Conservation (phyloP, 169 alveolate species). For the Plasmodium berghei region DNA sequence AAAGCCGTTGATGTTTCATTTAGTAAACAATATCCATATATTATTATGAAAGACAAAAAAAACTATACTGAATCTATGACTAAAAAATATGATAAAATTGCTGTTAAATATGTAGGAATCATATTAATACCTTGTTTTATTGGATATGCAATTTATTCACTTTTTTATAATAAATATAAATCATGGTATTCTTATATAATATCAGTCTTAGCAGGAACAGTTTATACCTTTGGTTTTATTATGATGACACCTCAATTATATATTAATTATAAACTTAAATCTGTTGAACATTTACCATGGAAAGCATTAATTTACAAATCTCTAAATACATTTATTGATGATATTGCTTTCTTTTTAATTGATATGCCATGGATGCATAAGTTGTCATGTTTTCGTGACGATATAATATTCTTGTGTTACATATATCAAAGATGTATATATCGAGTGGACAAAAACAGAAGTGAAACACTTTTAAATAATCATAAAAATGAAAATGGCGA, state of each 20-base stretch:
- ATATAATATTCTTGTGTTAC: slow-evolving; percentile 96
- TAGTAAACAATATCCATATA: slow-evolving; percentile 89
- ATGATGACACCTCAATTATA: slow-evolving; percentile 98
- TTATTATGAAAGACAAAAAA: slow-evolving; percentile 82
- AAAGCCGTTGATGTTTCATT: slow-evolving; percentile 92
- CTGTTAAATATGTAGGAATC: slow-evolving; percentile 93
- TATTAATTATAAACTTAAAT: slow-evolving; percentile 97
- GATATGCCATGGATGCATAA: slow-evolving; percentile 98
- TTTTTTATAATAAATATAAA: slow-evolving; percentile 91
- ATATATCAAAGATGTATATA: slow-evolving; percentile 97
- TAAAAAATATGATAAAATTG: slow-evolving; percentile 92
- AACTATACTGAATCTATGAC: slow-evolving; percentile 91
- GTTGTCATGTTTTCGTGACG: slow-evolving; percentile 98
- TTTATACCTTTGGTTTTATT: slow-evolving; percentile 94
- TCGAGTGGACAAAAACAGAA: slow-evolving; percentile 80
- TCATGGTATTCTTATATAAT: slow-evolving; percentile 97
- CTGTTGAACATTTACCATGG: slow-evolving; percentile 99
- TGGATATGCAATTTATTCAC: slow-evolving; percentile 94
- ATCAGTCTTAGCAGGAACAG: slow-evolving; percentile 94
- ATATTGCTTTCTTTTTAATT: slow-evolving; percentile 97
- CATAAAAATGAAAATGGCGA: slow-evolving; percentile 12
- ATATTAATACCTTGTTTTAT: slow-evolving; percentile 89
- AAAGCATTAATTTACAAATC: slow-evolving; percentile 95
- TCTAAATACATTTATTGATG: slow-evolving; percentile 98
- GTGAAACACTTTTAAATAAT: background rate